phyloP scores from a whole-genome alignment of 2,329 filamentous ascomycete genomes.

The Fusarium sp. region DNA sequence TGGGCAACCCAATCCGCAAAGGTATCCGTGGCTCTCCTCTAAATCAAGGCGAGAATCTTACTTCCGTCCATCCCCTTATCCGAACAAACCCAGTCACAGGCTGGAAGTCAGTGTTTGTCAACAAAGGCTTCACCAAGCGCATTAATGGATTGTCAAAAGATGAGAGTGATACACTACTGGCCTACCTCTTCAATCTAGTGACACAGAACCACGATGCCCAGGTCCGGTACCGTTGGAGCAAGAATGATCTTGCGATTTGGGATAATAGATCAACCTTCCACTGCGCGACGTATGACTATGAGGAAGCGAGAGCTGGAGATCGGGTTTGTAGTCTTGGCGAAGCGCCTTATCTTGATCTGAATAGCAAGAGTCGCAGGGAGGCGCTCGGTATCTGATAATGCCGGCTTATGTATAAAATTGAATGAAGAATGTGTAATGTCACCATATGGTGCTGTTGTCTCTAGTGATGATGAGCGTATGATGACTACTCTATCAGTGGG shows the following conservation, averaged over 20 bases:
- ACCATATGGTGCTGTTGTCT: not conserved
- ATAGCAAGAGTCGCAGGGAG: slow-evolving; percentile 50
- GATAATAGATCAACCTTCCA: slow-evolving; percentile 65
- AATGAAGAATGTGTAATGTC: not conserved
- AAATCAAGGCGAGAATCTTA: slow-evolving; percentile 62
- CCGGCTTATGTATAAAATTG: not conserved
- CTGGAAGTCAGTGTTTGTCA: slow-evolving; percentile 63
- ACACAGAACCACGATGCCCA: slow-evolving; percentile 65
- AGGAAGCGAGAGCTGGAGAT: slow-evolving; percentile 52
- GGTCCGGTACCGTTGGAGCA: slow-evolving; percentile 61
- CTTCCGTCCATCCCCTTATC: slow-evolving; percentile 61
- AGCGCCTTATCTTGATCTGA: slow-evolving; percentile 52
- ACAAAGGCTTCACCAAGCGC: slow-evolving; percentile 60
- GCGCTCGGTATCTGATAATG: slow-evolving; percentile 38
- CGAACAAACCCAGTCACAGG: slow-evolving; percentile 68
- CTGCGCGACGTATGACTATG: slow-evolving; percentile 69
- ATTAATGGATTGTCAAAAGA: slow-evolving; percentile 64
- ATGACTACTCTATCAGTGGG: accelerated
- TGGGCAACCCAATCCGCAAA: slow-evolving; percentile 56
- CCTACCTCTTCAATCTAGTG: slow-evolving; percentile 57
- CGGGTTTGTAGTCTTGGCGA: slow-evolving; percentile 54
- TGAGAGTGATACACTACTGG: slow-evolving; percentile 61
- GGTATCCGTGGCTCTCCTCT: slow-evolving; percentile 61
- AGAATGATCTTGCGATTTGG: slow-evolving; percentile 69
- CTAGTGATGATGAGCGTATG: no score